phyloP scores from a whole-genome alignment of 1,284 basidiomycete species.

The Rhodotorula sp. region DNA sequence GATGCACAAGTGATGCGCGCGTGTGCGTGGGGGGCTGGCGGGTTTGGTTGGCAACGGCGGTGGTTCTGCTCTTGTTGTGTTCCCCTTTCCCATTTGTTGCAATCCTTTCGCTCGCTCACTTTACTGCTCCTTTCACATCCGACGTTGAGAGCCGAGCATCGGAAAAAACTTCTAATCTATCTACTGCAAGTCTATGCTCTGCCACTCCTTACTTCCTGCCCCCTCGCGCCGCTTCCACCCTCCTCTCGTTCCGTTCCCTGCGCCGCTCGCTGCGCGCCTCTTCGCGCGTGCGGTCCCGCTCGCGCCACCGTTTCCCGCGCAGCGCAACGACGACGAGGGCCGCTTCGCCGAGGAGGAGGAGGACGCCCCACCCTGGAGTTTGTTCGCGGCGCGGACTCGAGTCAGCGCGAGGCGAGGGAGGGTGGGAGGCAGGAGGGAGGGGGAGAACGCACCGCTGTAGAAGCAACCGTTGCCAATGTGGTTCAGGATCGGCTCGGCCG shows the following conservation, averaged over 20 bases:
- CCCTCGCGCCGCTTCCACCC: not conserved
- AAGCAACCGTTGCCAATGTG: conserved; percentile 38
- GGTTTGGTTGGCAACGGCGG: too few relatives aligned
- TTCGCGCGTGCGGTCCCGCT: not conserved
- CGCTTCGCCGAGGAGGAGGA: conserved; percentile 20
- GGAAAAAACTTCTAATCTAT: not conserved
- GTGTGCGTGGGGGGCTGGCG: too few relatives aligned
- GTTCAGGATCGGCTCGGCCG: conserved; percentile 35
- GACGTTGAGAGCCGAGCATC: too few relatives aligned
- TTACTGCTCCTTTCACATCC: too few relatives aligned
- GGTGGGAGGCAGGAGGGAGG: not conserved
- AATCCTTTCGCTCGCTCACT: too few relatives aligned
- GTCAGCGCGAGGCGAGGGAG: too few relatives aligned
- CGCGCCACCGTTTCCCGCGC: conserved; percentile 28
- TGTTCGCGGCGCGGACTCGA: not conserved
- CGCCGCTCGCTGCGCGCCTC: not conserved
- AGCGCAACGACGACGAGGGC: conserved; percentile 28
- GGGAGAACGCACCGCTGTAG: conserved; percentile 25
- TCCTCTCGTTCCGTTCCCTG: not conserved
- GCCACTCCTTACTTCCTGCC: not conserved
- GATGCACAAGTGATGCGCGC: not conserved
- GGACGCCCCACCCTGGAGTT: conserved; percentile 20
- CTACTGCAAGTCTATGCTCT: not conserved
- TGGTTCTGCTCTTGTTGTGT: too few relatives aligned
- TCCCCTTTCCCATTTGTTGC: too few relatives aligned